phyloP scores from a whole-genome alignment of 2,329 filamentous ascomycete species.

The Aspergillus pseudoviridinutans region DNA sequence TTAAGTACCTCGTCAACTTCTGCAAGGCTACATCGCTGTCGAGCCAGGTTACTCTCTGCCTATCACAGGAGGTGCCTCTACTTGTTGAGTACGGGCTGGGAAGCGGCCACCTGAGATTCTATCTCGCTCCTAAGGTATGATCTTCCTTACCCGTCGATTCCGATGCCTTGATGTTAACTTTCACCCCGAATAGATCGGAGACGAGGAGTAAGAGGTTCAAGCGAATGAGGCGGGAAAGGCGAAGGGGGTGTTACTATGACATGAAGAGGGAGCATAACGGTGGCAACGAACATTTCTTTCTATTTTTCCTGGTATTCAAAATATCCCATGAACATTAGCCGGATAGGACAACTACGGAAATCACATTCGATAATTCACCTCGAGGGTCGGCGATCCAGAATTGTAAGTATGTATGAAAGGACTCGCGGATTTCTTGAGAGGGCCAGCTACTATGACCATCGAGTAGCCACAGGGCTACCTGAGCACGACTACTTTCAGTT shows the following conservation, averaged over 20 bases:
- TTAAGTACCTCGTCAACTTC: conserved; percentile 99
- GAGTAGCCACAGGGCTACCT: background rate
- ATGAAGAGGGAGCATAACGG: conserved; percentile 37
- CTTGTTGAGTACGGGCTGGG: conserved; percentile 86
- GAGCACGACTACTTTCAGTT: background rate
- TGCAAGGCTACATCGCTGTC: conserved; percentile 94
- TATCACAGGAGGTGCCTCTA: conserved; percentile 94
- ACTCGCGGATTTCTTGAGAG: background rate
- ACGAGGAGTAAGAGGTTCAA: conserved; percentile 42
- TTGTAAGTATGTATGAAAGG: background rate
- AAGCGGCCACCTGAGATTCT: conserved; percentile 91
- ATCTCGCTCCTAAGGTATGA: conserved; percentile 91
- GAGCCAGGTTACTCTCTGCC: conserved; percentile 77
- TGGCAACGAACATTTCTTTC: conserved; percentile 43
- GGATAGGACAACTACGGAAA: background rate
- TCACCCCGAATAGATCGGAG: conserved; percentile 56
- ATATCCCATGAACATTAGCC: conserved; percentile 18
- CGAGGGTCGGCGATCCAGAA: background rate
- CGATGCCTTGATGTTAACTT: background rate
- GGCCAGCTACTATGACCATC: background rate
- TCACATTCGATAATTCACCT: conserved; percentile 14
- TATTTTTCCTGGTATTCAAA: conserved; percentile 19
- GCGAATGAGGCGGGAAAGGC: conserved; percentile 15
- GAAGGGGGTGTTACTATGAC: conserved; percentile 27
- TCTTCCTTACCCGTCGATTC: background rate